phyloP scores from a whole-genome alignment of 148 eudicot species.

The Pouteria glomerata region DNA sequence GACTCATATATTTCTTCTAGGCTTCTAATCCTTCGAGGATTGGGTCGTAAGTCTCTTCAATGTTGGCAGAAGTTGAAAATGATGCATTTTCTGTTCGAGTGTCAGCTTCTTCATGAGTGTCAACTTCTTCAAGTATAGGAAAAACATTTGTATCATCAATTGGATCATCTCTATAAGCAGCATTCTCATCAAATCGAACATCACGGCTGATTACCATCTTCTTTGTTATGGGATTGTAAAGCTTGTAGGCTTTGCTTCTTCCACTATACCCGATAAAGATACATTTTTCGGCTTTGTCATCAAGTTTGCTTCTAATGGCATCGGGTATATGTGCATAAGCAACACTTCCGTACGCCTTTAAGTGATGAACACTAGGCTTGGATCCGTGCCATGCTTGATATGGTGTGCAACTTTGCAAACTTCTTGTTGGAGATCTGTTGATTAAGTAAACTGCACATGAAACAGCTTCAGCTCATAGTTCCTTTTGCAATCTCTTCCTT shows the following conservation, averaged over 20 bases:
- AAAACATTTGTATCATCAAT: neutral
- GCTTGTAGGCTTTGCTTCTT: neutral
- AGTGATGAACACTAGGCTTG: neutral
- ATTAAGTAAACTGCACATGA: neutral
- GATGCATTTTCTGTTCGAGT: too few species aligned
- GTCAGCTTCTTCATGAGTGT: too few species aligned
- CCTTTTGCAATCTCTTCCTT: neutral
- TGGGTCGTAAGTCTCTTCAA: too few species aligned
- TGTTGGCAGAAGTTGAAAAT: too few species aligned
- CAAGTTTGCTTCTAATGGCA: slow-evolving; percentile 1
- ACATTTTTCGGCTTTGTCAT: neutral
- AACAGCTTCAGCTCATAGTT: neutral
- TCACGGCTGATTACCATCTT: neutral
- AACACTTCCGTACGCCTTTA: neutral
- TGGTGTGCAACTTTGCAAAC: neutral
- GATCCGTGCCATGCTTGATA: neutral
- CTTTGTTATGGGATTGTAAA: neutral
- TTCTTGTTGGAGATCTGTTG: neutral
- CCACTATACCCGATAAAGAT: slow-evolving; percentile 7
- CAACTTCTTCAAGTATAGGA: too few species aligned
- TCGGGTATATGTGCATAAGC: slow-evolving; percentile 14
- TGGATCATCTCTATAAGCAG: neutral
- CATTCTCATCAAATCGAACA: slow-evolving; percentile 4
- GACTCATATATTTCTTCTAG: too few species aligned
- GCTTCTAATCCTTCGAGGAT: too few species aligned